phyloP scores from a whole-genome alignment of 805 yeast species.

The Komagataella populi region DNA sequence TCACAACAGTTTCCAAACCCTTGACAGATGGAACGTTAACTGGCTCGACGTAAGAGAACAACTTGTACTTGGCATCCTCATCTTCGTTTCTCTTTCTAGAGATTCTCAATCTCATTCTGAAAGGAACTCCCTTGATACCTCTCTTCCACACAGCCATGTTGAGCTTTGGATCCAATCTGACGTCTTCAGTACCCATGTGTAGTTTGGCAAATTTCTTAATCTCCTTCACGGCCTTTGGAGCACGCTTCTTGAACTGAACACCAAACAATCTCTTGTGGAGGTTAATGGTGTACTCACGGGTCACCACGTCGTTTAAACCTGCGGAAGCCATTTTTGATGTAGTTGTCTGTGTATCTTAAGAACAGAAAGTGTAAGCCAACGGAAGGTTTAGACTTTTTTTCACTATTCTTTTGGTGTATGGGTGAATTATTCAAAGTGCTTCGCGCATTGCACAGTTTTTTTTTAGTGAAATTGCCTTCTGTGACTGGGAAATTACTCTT shows the following conservation, averaged over 20 bases:
- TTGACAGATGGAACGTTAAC: conserved; percentile 89
- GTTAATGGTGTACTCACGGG: conserved; percentile 99
- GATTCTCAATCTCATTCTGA: conserved; percentile 96
- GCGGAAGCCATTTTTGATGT: conserved; percentile 21
- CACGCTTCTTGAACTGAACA: conserved; percentile 98
- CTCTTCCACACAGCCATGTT: conserved; percentile 98
- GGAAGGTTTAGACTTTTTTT: background rate
- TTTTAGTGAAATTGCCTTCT: background rate
- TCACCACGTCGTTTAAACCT: conserved; percentile 96
- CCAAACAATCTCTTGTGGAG: conserved; percentile 99
- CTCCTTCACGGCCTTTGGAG: conserved; percentile 99
- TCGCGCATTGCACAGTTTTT: background rate
- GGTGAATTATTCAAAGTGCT: background rate
- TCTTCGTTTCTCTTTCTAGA: conserved; percentile 97
- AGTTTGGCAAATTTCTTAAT: conserved; percentile 96
- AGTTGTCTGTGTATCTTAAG: background rate
- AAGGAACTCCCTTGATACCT: conserved; percentile 98
- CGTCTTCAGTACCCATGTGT: conserved; percentile 99
- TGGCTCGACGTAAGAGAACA: conserved; percentile 97
- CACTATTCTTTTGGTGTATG: background rate
- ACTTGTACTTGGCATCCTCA: conserved; percentile 96
- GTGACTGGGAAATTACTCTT: background rate
- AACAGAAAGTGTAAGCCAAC: background rate
- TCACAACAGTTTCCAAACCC: conserved; percentile 96
- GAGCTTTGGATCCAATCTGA: conserved; percentile 96